These are phyloP conservation scores for Fusarium denticulatum DNA, from an alignment of 2,329 filamentous ascomycete genomes.

Conservation along the genomic window DNA sequence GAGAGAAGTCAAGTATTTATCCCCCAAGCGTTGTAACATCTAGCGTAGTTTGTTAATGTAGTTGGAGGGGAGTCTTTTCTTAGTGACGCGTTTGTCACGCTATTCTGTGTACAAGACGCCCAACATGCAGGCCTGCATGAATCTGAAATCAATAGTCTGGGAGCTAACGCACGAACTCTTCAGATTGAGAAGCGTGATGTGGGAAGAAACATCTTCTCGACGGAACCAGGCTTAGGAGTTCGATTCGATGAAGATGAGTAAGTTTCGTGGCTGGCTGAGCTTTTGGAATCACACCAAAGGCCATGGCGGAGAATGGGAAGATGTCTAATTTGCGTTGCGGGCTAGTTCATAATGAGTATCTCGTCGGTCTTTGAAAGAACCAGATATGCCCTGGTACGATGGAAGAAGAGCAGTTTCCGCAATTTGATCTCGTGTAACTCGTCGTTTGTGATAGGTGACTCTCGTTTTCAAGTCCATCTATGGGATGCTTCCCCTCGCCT, in stretches of 20 bases:
- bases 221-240: rapidly evolving
- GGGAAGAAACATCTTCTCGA: background rate
- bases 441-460: background rate
- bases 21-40: rapidly evolving
- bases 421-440: background rate
- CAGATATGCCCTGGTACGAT: too few relatives aligned
- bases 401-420: too few relatives aligned
- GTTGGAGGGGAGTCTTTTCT: background rate
- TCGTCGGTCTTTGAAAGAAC: too few relatives aligned
- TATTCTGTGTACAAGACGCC: rapidly evolving
- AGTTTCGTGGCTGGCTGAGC: background rate
- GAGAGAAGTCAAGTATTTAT: background rate
- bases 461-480: rapidly evolving
- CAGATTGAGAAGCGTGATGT: background rate
- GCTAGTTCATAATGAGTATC: too few relatives aligned
- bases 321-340: background rate
- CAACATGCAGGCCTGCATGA: background rate
- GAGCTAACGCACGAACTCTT: background rate
- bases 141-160: background rate
- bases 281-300: background rate
- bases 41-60: rapidly evolving
- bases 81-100: background rate
- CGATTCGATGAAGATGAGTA: rapidly evolving
- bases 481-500: rapidly evolving
- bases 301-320: rapidly evolving